phyloP scores from a whole-genome alignment of 495 filamentous ascomycete species.

The Usnea hakonensis region DNA sequence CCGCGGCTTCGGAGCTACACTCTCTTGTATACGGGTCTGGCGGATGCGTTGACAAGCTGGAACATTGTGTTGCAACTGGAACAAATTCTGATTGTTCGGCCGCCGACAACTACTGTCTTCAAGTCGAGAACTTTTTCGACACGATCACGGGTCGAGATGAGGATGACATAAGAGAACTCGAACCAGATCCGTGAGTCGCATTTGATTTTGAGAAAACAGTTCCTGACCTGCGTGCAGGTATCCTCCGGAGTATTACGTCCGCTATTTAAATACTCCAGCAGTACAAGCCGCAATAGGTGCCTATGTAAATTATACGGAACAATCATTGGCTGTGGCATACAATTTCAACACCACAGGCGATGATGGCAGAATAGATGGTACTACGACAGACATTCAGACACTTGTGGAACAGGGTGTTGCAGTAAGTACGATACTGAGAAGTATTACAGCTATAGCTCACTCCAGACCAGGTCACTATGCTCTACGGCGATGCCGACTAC shows the following conservation, averaged over 20 bases:
- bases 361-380: slow-evolving; percentile 37
- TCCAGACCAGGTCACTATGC: not conserved
- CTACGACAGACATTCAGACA: slow-evolving; percentile 44
- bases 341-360: slow-evolving; percentile 46
- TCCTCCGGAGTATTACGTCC: slow-evolving; percentile 53
- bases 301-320: slow-evolving; percentile 58
- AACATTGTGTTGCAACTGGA: slow-evolving; percentile 38
- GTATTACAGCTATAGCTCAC: slow-evolving; percentile 23
- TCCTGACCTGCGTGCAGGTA: slow-evolving; percentile 30
- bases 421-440: slow-evolving; percentile 62
- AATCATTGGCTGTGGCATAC: slow-evolving; percentile 37
- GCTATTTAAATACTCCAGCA: slow-evolving; percentile 54
- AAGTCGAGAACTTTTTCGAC: slow-evolving; percentile 34
- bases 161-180: slow-evolving; percentile 54
- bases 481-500: slow-evolving; percentile 37
- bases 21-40: slow-evolving; percentile 22
- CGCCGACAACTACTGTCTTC: slow-evolving; percentile 33
- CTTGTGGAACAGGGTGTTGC: slow-evolving; percentile 51
- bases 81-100: slow-evolving; percentile 32
- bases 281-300: slow-evolving; percentile 59
- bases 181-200: slow-evolving; percentile 42
- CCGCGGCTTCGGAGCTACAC: not conserved
- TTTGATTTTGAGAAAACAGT: not conserved
- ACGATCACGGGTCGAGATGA: slow-evolving; percentile 39
- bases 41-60: slow-evolving; percentile 55